These are phyloP conservation scores for Lecanicillium sp. DNA, from an alignment of 2,329 filamentous ascomycete genomes.

Conservation along the genomic window DNA sequence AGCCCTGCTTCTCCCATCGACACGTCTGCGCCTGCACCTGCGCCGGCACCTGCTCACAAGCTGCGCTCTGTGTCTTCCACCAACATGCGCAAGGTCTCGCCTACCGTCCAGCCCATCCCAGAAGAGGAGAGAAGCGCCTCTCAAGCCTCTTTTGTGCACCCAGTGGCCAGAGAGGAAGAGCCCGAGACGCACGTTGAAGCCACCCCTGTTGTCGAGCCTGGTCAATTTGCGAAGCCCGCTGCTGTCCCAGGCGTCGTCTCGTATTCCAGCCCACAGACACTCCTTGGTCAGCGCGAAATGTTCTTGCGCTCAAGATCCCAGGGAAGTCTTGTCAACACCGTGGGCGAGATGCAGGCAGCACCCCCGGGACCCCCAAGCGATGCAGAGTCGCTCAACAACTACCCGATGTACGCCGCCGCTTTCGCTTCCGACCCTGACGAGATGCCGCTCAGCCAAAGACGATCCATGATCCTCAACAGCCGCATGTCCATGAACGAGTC, in stretches of 20 bases:
- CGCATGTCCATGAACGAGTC: constrained; percentile 24
- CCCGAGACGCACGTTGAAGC: constrained; percentile 7
- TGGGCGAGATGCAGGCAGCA: constrained; percentile 22
- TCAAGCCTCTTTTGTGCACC: constrained; percentile 6
- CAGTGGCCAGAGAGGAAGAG: constrained; percentile 20
- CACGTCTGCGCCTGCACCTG: constrained; percentile 17
- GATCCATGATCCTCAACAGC: constrained; percentile 51
- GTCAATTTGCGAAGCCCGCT: constrained; percentile 12
- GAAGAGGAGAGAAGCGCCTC: constrained; percentile 31
- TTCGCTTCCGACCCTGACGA: constrained; percentile 52
- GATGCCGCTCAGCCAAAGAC: constrained; percentile 64
- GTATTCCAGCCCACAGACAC: constrained; percentile 47
- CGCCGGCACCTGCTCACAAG: constrained; percentile 13
- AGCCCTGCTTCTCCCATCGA: neutral
- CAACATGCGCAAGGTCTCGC: constrained; percentile 23
- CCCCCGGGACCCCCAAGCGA: constrained; percentile 32
- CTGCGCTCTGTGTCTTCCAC: constrained; percentile 19
- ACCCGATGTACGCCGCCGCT: constrained; percentile 25
- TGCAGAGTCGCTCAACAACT: constrained; percentile 34
- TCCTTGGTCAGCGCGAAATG: constrained; percentile 50
- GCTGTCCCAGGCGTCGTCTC: constrained; percentile 42
- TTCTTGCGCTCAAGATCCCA: constrained; percentile 48
- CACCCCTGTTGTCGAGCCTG: neutral
- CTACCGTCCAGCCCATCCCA: constrained; percentile 35
- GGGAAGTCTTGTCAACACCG: constrained; percentile 29